phyloP scores from a whole-genome alignment of 1,139 yeast genomes.

The Tardiomyces blankii region DNA sequence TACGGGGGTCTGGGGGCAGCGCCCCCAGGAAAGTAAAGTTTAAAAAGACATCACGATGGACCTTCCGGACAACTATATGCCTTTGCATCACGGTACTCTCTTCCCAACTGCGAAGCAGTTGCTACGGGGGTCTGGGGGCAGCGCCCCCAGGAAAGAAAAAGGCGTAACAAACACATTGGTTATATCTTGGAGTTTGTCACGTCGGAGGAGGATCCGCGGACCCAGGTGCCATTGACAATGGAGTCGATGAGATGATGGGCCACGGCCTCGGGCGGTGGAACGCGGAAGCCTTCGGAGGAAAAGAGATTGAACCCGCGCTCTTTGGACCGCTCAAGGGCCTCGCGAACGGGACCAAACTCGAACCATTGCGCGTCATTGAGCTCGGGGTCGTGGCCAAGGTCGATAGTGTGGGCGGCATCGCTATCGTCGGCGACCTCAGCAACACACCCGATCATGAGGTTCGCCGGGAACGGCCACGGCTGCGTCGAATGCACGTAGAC shows the following conservation, averaged over 20 bases:
- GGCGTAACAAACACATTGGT: no score
- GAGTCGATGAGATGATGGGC: conserved; percentile 34
- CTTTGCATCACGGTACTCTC: no score
- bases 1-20: no score
- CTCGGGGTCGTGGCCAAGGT: conserved; percentile 76
- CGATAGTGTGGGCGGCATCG: conserved; percentile 36
- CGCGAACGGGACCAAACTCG: conserved; percentile 40
- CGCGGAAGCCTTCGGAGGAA: conserved; percentile 21
- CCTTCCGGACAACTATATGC: no score
- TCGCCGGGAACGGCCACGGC: conserved; percentile 97
- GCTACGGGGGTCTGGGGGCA: no score
- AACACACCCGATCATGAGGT: conserved; percentile 85
- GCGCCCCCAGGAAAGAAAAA: no score
- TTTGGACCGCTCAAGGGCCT: conserved; percentile 28
- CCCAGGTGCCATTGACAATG: conserved; percentile 15
- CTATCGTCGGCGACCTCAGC: conserved; percentile 56
- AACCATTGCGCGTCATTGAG: conserved; percentile 81
- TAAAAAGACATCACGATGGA: no score
- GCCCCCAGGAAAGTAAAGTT: no score
- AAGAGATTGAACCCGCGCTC: conserved; percentile 2
- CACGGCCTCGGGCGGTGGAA: conserved; percentile 41
- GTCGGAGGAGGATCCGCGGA: no score
- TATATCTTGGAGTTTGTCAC: no score
- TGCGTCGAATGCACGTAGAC: conserved; percentile 61
- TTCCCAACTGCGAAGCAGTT: no score